These are phyloP conservation scores for Neofusicoccum sp. DNA, from an alignment of 2,329 filamentous ascomycete species.

Conservation along the genomic window DNA sequence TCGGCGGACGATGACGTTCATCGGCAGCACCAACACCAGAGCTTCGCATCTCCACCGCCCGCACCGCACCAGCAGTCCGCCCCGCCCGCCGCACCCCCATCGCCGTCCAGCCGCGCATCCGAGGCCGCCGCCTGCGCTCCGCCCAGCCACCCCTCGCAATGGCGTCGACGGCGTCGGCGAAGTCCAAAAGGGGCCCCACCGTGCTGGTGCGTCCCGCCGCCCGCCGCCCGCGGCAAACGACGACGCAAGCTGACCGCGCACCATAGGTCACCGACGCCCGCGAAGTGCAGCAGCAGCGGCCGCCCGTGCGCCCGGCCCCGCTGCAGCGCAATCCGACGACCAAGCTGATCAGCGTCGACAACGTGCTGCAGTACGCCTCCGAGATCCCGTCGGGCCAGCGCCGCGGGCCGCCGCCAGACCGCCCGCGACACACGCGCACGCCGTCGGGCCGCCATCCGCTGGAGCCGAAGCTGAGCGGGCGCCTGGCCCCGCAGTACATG, in stretches of 20 bases:
- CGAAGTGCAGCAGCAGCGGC: constrained; percentile 39
- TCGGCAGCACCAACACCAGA: background rate
- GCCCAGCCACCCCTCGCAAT: background rate
- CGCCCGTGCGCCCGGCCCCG: constrained; percentile 34
- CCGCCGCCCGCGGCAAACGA: constrained; percentile 17
- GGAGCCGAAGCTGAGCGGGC: constrained; percentile 56
- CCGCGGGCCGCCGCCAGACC: constrained; percentile 60
- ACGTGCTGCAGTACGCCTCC: constrained; percentile 87
- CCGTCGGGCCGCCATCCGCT: constrained; percentile 52
- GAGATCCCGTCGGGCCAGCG: constrained; percentile 95
- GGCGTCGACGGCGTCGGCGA: constrained; percentile 10
- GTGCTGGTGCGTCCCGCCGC: constrained; percentile 52
- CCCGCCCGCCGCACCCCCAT: background rate
- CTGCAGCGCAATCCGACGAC: constrained; percentile 50
- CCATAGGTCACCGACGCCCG: constrained; percentile 58
- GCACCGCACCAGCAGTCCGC: background rate
- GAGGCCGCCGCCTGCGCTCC: background rate
- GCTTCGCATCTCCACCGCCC: background rate
- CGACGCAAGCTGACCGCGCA: background rate
- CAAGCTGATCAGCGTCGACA: constrained; percentile 82
- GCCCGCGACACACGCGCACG: constrained; percentile 50
- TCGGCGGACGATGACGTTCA: background rate
- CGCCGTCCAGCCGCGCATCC: background rate
- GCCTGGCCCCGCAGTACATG: constrained; percentile 60
- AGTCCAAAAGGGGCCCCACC: constrained; percentile 57